A percentile compares a stretch with the other conserved stretches of the same genome.
These are phyloP conservation scores for Dillenia suffruticosa DNA, from an alignment of 164 flowering plant species.

Conservation along the genomic window DNA sequence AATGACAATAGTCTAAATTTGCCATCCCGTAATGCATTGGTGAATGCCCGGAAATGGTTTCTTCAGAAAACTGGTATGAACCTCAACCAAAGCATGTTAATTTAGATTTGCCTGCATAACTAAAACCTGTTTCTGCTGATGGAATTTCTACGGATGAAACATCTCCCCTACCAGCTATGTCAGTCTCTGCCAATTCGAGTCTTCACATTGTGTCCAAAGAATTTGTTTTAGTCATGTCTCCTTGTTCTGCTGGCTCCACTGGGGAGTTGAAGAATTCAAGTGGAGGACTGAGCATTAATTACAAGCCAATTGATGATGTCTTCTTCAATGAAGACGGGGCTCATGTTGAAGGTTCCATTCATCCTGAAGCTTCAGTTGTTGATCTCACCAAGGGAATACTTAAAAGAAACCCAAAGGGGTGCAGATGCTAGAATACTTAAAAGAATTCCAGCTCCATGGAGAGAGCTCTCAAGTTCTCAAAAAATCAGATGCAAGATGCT, in stretches of 20 bases:
- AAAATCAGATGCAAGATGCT: conserved; percentile 67
- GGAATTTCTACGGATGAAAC: conserved; percentile 2
- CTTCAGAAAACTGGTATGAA: too few species aligned
- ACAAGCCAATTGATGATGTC: conserved; percentile 12
- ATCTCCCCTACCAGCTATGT: background rate
- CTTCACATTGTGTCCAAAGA: conserved; percentile 9
- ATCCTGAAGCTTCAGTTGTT: conserved; percentile 7
- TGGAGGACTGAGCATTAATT: background rate
- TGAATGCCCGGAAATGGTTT: too few species aligned
- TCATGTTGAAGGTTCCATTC: conserved; percentile 5
- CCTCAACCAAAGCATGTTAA: too few species aligned
- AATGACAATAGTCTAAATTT: too few species aligned
- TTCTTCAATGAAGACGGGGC: conserved; percentile 8
- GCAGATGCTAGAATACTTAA: conserved; percentile 57
- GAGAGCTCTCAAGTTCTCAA: conserved; percentile 67
- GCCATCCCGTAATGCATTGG: too few species aligned
- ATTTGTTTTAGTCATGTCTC: background rate
- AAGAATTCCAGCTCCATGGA: conserved; percentile 67
- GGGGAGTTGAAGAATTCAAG: conserved; percentile 3
- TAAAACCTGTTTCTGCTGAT: conserved; percentile 2
- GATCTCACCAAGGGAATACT: conserved; percentile 44
- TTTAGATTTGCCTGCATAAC: too few species aligned
- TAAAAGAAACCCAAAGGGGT: conserved; percentile 50
- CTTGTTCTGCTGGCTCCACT: background rate
- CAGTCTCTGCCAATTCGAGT: background rate